These are phyloP conservation scores for Paracamarosporium sp. DNA, from an alignment of 2,329 filamentous ascomycete species.

Conservation along the genomic window DNA sequence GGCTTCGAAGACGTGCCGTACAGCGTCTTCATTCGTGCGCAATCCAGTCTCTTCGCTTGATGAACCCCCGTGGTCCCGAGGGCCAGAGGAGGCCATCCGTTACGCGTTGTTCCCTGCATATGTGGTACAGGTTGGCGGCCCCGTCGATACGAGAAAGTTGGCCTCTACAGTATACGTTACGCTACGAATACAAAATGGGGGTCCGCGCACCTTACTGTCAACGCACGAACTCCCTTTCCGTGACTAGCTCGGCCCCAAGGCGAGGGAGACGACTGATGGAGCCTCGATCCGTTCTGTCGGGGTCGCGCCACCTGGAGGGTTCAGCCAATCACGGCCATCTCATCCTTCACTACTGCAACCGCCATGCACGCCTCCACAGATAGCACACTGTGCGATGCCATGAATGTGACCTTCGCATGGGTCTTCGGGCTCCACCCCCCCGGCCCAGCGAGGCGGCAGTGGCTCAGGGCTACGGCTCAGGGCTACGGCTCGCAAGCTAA, in stretches of 20 bases:
- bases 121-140: not conserved
- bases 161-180: not conserved
- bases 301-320: slow-evolving; percentile 2
- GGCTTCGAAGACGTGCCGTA: not conserved
- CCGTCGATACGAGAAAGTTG: not conserved
- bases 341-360: not conserved
- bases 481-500: not conserved
- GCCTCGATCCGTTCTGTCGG: slow-evolving; percentile 2
- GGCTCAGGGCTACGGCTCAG: not conserved
- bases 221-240: not conserved
- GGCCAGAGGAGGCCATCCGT: no score
- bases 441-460: not conserved
- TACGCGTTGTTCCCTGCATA: not conserved
- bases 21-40: not conserved
- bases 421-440: not conserved
- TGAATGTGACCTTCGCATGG: not conserved
- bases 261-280: slow-evolving; percentile 9
- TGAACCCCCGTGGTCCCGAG: no score
- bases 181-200: not conserved
- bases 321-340: not conserved
- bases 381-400: not conserved
- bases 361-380: not conserved
- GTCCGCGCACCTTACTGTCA: not conserved
- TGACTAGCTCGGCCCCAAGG: slow-evolving; percentile 6
- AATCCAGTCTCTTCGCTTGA: not conserved